A percentile compares a stretch with the other conserved stretches of the same genome.
phyloP scores from a whole-genome alignment of 495 filamentous ascomycete species.

The Xylaria intraflava region DNA sequence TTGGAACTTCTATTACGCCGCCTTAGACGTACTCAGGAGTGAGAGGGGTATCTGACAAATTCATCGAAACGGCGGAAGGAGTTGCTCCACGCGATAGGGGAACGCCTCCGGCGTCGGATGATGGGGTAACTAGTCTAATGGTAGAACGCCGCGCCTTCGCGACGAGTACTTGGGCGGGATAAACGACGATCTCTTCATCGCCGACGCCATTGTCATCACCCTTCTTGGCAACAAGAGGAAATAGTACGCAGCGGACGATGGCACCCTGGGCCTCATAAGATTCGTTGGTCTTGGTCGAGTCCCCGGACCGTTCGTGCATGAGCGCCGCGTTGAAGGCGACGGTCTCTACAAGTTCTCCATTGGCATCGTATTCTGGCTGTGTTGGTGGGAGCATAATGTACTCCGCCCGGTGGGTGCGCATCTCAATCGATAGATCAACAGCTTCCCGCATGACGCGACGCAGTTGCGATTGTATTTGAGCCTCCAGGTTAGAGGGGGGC shows the following conservation, averaged over 20 bases:
- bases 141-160: constrained; percentile 22
- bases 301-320: constrained; percentile 86
- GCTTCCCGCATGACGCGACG: constrained; percentile 76
- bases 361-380: constrained; percentile 90
- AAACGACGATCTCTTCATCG: constrained; percentile 88
- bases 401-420: constrained; percentile 92
- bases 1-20: neutral
- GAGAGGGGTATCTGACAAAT: constrained; percentile 22
- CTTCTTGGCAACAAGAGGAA: constrained; percentile 90
- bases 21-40: constrained; percentile 20
- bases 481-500: constrained; percentile 66
- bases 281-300: constrained; percentile 51
- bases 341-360: constrained; percentile 77
- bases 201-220: constrained; percentile 79
- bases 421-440: constrained; percentile 83
- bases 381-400: constrained; percentile 96
- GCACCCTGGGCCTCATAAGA: constrained; percentile 69
- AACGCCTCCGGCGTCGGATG: constrained; percentile 24
- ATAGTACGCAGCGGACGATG: constrained; percentile 81
- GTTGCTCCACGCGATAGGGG: constrained; percentile 23
- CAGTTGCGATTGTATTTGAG: constrained; percentile 69
- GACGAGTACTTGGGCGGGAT: constrained; percentile 88
- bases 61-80: constrained; percentile 20
- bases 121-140: constrained; percentile 25
- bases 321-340: constrained; percentile 79